These are phyloP conservation scores for Pythium sp. DNA, from an alignment of 352 stramenopile species.

Conservation along the genomic window DNA sequence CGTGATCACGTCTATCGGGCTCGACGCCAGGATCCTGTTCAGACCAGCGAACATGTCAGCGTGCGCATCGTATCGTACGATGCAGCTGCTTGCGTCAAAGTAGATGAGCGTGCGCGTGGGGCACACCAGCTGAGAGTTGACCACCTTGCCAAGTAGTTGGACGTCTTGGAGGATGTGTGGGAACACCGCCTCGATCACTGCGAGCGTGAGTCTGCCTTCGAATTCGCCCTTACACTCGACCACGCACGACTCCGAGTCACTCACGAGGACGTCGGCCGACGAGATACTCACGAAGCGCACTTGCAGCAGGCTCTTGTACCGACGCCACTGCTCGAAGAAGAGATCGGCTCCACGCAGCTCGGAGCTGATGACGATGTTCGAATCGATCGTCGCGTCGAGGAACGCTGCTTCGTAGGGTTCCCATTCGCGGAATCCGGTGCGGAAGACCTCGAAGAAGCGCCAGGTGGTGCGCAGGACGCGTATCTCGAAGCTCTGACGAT, in stretches of 20 bases:
- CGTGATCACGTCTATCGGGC: neutral
- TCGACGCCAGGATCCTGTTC: neutral
- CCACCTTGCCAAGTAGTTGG: constrained; percentile 1
- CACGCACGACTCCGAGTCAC: constrained; percentile 4
- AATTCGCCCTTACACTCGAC: constrained; percentile 15
- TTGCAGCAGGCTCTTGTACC: constrained; percentile 40
- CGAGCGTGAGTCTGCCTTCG: constrained; percentile 12
- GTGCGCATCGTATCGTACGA: too few relatives aligned
- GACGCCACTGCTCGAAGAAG: constrained; percentile 46
- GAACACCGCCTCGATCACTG: constrained; percentile 16
- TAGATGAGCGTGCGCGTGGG: constrained; percentile 20
- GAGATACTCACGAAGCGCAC: constrained; percentile 20
- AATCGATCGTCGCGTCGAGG: constrained; percentile 23
- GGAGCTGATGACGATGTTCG: constrained; percentile 23
- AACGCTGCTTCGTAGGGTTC: constrained; percentile 19
- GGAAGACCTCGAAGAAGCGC: constrained; percentile 35
- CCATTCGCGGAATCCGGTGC: constrained; percentile 18
- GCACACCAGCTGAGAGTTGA: constrained; percentile 15
- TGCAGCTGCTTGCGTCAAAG: too few relatives aligned
- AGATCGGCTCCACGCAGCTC: constrained; percentile 9
- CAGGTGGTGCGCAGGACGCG: constrained; percentile 13
- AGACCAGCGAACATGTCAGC: too few relatives aligned
- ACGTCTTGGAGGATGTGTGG: constrained; percentile 1
- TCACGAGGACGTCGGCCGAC: constrained; percentile 21
- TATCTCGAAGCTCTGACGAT: neutral